Base-by-base conservation (phyloP, 306 rosid genomes). In the Glycyrrhiza uralensis region DNA sequence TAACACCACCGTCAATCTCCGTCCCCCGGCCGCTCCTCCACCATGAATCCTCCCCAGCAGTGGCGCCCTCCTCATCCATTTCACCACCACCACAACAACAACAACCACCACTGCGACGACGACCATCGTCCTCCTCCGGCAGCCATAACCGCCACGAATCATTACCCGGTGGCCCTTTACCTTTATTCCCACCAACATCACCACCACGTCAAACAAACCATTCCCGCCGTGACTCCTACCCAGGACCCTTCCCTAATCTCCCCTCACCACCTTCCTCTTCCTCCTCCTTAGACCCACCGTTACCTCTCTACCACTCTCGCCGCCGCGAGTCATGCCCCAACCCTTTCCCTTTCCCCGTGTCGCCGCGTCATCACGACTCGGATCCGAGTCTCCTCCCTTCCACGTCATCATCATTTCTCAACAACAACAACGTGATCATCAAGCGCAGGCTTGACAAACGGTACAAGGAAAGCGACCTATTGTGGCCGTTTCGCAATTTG, bases 11-110 rank as follows among this genome's bases (percentile, higher is more conserved):
- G 1, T 24, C 65, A 2, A 50, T 61, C 29, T 30, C 60, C 35
- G n/a, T 63, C 10, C 65, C 80, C 9, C 47, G 71, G 0, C 36
- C 29, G 2, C 12, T n/a, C 12, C 5, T 20, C 30, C 44, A 7
- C 60, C 14, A 7, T n/a, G n/a, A n/a, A n/a, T n/a, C 18, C 29
- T 17, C 0, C 79, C 75, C 73, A 93, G 91, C 52, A 86, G 85
- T 24, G 90, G 86, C 11, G 74, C 97, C 49, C 66, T 78, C 0
- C 35, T 12, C 0, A 26, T 23, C 5, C 79, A 63, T 7, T 36
- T 62, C 4, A 81, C 50, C 36, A 29, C 56, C 0, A 18, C 29
- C 0, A 9, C 30, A 80, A 59, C 11, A 87, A 58, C 15, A 79
- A 65, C 33, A 20, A 19, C 4, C 28, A 30, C 22, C 8, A 15